Evolutionary conservation across 2,329 filamentous ascomycete species (phyloP).

Genomic region (Monilinia laxa): DNA sequence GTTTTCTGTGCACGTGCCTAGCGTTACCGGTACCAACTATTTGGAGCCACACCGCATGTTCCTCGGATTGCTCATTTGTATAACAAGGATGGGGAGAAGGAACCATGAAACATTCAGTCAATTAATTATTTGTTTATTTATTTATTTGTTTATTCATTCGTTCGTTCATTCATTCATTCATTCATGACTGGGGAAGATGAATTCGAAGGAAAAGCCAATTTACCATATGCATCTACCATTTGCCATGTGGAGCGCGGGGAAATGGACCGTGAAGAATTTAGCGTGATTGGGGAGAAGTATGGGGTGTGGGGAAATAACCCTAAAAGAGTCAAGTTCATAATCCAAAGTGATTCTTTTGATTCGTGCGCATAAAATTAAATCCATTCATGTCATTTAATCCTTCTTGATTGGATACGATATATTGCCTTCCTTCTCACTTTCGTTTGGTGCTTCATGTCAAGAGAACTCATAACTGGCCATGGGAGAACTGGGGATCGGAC

Average conservation of each 20-base stretch:
- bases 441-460: no score
- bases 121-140: no score
- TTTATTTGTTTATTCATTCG: no score
- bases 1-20: not conserved
- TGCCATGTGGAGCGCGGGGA: conserved; percentile 1
- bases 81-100: not conserved
- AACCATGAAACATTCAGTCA: no score
- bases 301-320: not conserved
- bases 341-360: not conserved
- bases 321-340: not conserved
- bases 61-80: no score
- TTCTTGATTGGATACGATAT: not conserved
- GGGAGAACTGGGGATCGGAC: not conserved
- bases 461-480: no score
- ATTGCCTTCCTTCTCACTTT: no score
- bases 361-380: not conserved
- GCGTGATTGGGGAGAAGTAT: not conserved
- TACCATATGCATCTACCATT: no score
- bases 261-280: not conserved
- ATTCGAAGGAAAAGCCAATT: no score
- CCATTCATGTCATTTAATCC: no score
- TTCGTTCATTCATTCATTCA: no score
- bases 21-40: not conserved
- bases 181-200: not conserved
- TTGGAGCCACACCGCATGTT: not conserved